phyloP scores from a whole-genome alignment of 208 protist species.

The Acanthamoeba royreba region DNA sequence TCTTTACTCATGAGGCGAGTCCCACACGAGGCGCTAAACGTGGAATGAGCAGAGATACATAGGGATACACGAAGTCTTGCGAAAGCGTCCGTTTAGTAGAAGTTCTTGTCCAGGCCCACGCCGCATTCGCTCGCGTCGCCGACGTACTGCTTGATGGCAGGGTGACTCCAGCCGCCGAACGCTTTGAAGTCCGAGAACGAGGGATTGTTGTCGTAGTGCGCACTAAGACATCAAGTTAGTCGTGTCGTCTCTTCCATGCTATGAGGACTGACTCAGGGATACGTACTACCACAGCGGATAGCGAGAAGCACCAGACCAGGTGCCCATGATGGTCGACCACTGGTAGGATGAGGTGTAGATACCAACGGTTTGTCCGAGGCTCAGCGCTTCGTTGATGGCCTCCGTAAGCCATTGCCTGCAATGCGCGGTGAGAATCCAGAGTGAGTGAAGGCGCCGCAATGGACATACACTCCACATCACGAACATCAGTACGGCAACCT shows the following conservation, averaged over 20 bases:
- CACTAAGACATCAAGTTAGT: too few species aligned
- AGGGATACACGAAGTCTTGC: too few species aligned
- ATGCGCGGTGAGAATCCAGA: too few species aligned
- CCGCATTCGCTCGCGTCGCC: not conserved
- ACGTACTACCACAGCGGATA: slow-evolving; percentile 46
- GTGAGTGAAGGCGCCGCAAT: too few species aligned
- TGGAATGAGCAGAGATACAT: too few species aligned
- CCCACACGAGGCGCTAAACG: too few species aligned
- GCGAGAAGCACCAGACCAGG: not conserved
- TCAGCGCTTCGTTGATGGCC: not conserved
- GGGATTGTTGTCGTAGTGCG: slow-evolving; percentile 13
- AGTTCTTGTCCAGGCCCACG: slow-evolving; percentile 25
- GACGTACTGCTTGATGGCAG: slow-evolving; percentile 21
- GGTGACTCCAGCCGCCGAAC: slow-evolving; percentile 1
- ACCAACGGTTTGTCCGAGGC: not conserved
- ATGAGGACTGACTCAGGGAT: too few species aligned
- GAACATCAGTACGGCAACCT: too few species aligned
- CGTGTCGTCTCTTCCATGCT: too few species aligned
- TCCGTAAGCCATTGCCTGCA: not conserved
- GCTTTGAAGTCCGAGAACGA: not conserved
- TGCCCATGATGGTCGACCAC: slow-evolving; percentile 34
- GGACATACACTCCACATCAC: too few species aligned
- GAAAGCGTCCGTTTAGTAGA: too few species aligned
- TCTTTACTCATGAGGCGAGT: too few species aligned
- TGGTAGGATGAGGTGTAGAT: not conserved